Percentiles rank a stretch among this genome's conserved stretches.
phyloP scores from a whole-genome alignment of 164 flowering plant genomes.

The Euptelea pleiosperma region DNA sequence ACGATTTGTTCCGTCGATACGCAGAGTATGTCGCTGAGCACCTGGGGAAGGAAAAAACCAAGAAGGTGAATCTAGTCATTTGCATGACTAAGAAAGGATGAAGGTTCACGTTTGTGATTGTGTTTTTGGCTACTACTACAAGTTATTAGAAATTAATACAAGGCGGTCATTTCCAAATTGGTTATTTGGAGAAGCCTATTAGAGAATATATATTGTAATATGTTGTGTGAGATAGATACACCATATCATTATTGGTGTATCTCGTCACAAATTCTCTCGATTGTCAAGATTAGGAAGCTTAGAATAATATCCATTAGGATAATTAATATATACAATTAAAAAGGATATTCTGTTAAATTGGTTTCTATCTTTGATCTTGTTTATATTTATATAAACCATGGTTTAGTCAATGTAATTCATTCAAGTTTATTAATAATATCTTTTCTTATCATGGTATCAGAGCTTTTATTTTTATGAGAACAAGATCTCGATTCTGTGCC shows the following conservation, averaged over 20 bases:
- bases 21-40: neutral
- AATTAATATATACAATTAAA: no score
- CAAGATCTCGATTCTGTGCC: no score
- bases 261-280: no score
- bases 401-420: neutral
- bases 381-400: neutral
- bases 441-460: no score
- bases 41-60: neutral
- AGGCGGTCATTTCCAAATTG: neutral
- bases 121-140: neutral
- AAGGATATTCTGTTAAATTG: neutral
- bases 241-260: no score
- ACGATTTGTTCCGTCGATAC: neutral
- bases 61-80: neutral
- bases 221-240: neutral
- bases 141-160: neutral
- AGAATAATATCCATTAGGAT: neutral
- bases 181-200: neutral
- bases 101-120: neutral
- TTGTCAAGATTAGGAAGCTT: no score
- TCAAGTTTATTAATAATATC: neutral
- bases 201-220: no score
- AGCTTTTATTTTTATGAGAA: no score
- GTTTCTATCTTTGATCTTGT: no score
- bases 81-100: neutral